These are phyloP conservation scores for Guadua angustifolia DNA, from an alignment of 176 grass and related monocot species.

Conservation along the genomic window DNA sequence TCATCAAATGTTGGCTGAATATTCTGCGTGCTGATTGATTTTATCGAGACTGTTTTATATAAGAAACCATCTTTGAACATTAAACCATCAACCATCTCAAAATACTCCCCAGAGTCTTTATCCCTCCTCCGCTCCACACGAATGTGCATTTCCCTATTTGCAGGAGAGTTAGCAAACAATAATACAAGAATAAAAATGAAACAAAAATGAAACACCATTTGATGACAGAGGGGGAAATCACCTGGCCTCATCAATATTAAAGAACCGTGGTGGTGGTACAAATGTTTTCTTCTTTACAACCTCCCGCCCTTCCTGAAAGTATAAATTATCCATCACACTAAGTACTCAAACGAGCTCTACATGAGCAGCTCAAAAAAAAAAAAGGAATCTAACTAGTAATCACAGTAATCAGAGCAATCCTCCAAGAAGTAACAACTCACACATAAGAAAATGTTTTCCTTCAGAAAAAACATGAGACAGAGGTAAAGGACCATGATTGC, in stretches of 20 bases:
- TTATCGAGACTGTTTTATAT: constrained; percentile 87
- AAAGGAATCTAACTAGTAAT: constrained; percentile 33
- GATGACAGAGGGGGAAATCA: constrained; percentile 41
- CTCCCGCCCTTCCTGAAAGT: constrained; percentile 85
- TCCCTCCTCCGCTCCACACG: constrained; percentile 74
- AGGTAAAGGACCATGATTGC: background rate
- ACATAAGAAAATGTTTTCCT: background rate
- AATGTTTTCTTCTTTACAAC: constrained; percentile 91
- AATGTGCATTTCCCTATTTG: constrained; percentile 81
- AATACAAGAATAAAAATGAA: constrained; percentile 26
- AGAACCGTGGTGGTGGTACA: constrained; percentile 92
- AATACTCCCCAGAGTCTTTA: constrained; percentile 81
- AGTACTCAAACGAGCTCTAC: background rate
- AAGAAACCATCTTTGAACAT: constrained; percentile 98
- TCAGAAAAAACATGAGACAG: background rate
- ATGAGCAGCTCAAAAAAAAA: constrained; percentile 25
- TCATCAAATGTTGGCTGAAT: constrained; percentile 91
- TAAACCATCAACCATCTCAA: constrained; percentile 83
- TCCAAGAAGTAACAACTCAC: constrained; percentile 6
- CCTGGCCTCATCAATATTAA: constrained; percentile 98
- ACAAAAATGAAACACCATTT: constrained; percentile 8
- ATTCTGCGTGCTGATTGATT: constrained; percentile 72
- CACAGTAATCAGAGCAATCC: constrained; percentile 18
- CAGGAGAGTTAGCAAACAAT: constrained; percentile 45
- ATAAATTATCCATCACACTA: constrained; percentile 32